Conservation (phyloP, 2,329 filamentous ascomycete genomes). For the Stagonosporopsis tanaceti region DNA sequence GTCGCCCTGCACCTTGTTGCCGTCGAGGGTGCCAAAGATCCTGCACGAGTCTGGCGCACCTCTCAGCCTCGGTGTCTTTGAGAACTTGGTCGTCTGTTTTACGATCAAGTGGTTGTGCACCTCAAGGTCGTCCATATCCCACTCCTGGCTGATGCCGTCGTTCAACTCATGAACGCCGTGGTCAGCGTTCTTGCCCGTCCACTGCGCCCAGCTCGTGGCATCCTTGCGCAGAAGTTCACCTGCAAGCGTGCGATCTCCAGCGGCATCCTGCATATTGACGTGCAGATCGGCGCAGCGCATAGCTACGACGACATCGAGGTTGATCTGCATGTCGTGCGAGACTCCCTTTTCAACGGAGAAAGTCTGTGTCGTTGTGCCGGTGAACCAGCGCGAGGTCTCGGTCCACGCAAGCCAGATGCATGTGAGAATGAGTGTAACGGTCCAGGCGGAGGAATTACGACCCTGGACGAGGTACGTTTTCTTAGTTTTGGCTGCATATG, state of each 20-base stretch:
- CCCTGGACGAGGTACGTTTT: slow-evolving; percentile 88
- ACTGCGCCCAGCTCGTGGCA: slow-evolving; percentile 80
- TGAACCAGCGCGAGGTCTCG: slow-evolving; percentile 84
- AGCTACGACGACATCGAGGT: slow-evolving; percentile 88
- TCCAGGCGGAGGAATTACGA: slow-evolving; percentile 91
- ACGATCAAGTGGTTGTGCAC: slow-evolving; percentile 88
- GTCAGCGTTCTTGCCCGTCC: slow-evolving; percentile 76
- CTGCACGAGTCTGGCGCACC: slow-evolving; percentile 77
- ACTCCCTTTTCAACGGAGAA: slow-evolving; percentile 95
- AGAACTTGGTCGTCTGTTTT: slow-evolving; percentile 70
- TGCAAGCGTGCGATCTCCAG: slow-evolving; percentile 89
- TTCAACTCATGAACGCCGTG: slow-evolving; percentile 54
- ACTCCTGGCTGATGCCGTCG: slow-evolving; percentile 57
- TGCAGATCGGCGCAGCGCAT: slow-evolving; percentile 92
- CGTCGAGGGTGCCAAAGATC: slow-evolving; percentile 85
- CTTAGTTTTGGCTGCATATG: slow-evolving; percentile 83
- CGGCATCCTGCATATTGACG: slow-evolving; percentile 95
- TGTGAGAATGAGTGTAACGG: slow-evolving; percentile 78
- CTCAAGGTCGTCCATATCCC: slow-evolving; percentile 85
- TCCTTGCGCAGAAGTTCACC: slow-evolving; percentile 77
- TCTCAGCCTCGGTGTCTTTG: slow-evolving; percentile 75
- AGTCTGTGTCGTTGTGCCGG: slow-evolving; percentile 82
- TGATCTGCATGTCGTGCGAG: slow-evolving; percentile 87
- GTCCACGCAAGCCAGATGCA: slow-evolving; percentile 78
- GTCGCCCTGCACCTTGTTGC: slow-evolving; percentile 97